Conservation (phyloP, 345 rosid species). For the Sapria himalayana region DNA sequence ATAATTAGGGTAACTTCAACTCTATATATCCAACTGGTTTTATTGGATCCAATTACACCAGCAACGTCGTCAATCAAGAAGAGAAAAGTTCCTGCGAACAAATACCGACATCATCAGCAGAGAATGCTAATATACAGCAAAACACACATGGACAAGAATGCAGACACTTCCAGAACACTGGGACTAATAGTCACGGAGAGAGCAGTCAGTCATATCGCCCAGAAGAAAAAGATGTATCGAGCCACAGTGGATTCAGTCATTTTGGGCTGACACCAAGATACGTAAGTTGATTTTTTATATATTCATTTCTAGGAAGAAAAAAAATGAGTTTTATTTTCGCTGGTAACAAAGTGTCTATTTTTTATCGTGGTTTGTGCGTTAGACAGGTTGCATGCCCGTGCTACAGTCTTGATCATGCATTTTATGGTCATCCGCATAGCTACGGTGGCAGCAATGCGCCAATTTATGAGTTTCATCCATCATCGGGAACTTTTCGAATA, state of each 20-base stretch:
- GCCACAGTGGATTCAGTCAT: conserved; percentile 15
- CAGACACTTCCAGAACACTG: conserved; percentile 47
- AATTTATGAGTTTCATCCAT: too few relatives aligned
- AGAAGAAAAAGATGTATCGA: conserved; percentile 36
- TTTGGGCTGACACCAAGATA: conserved; percentile 47
- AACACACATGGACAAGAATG: conserved; percentile 63
- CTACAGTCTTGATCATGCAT: conserved; percentile 51
- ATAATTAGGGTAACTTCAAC: conserved; percentile 25
- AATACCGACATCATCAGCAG: conserved; percentile 15
- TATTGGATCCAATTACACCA: conserved; percentile 24
- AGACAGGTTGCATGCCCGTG: conserved; percentile 43
- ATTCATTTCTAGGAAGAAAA: too few relatives aligned
- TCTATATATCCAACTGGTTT: conserved; percentile 17
- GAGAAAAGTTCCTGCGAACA: conserved; percentile 35
- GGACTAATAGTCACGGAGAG: conserved; percentile 61
- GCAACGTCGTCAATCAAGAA: conserved; percentile 20
- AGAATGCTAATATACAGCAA: conserved; percentile 24
- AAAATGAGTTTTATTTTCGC: conserved; percentile 4
- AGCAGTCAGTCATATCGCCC: conserved; percentile 81
- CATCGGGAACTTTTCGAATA: too few relatives aligned
- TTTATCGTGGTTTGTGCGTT: not conserved
- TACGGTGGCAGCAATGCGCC: conserved; percentile 22
- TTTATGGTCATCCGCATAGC: conserved; percentile 22
- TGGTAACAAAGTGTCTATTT: not conserved
- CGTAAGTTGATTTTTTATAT: too few relatives aligned